Base-by-base conservation (phyloP, 148 eudicot species). In the Cornus florida region DNA sequence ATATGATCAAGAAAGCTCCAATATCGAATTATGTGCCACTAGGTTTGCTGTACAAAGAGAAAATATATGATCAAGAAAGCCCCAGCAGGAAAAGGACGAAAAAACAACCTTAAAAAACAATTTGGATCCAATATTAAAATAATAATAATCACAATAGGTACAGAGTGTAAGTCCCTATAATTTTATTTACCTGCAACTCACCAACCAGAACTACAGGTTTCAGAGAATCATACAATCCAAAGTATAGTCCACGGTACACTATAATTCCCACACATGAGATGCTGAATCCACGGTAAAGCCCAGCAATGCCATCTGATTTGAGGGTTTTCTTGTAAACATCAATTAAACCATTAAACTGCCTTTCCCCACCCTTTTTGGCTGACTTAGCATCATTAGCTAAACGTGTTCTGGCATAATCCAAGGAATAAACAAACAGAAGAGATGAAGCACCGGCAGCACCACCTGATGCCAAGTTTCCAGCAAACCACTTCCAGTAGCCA, bases 401-500 rank as follows among this genome's bases (percentile, higher is more conserved):
- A 28, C 98, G 89, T 2, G 96, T 93, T 43, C 96, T 83, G 46
- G 94, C 94, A 79, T 88, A 93, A 80, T 93, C 98, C 71, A 93
- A 73, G 19, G 96, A 88, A 70, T 93, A 93, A 70, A 90, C 96
- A 71, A 92, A 89, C 68, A 90, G 62, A 20, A 83, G 87, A 73
- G 98, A 93, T 35, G 94, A 84, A 66, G 96, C 96, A 83, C 98
- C 96, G 81, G 98, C 98, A 75, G 89, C 89, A 65, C 89, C 98
- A 80, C 98, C 98, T 38, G 96, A 93, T 23, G 95, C 95, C 86
- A 93, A 85, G 84, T 91, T 93, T 41, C 93, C 94, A 2, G 87
- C 94, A 90, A 93, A 93, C 97, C 97, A 91, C 77, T 89, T 89
- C 97, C 93, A 93, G 93, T 93, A 93, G 39, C 97, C 95, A 83